Evolutionary conservation across 495 filamentous ascomycete genomes (phyloP), one percentile per base, ranked within the genome.

Genomic region (Chlorociboria aeruginascens): DNA sequence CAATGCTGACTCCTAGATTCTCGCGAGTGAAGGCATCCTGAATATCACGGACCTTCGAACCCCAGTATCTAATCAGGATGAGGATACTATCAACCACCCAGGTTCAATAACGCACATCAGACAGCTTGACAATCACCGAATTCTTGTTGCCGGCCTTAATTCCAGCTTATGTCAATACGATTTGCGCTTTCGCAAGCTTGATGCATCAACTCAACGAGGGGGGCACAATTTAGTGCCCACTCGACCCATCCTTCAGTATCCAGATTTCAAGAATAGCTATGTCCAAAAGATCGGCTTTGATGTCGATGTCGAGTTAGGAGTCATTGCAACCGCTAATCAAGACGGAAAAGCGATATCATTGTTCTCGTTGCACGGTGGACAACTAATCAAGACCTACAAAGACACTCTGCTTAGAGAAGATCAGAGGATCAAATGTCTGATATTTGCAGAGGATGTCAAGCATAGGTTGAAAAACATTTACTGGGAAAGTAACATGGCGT

Each of bases 21-120:
- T 25, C 4, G 4, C 4, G 20, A 25, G 20, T 25, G 1, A 25
- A 25, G 54, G 58, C 3, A 29, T 44, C 12, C 42, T 61, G 29
- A 32, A 54, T n/a, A 45, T 58, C 29, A 50, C 32, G 6, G 55
- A 61, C 38, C 50, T 56, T 10, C 48, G 55, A 1, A 9, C 48
- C 7, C 55, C 49, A 14, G 16, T 16, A 4, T 48, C 39, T 29
- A 32, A 38, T 3, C 9, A 7, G 16, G 7, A 31, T 20, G 43
- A 49, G 13, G 52, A 55, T 14, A 41, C 20, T 7, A 55, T 61
- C 13, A 17, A 20, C 3, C 58, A 61, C 32, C 44, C 49, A 8
- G 54, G 52, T 30, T 51, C 44, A 7, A 56, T 61, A 35, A 54
- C 50, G 6, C 51, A 61, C 37, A 57, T 58, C 50, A 56, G 50